These are phyloP conservation scores for Pyrenophora graminea DNA, from an alignment of 2,329 filamentous ascomycete species.

Conservation along the genomic window DNA sequence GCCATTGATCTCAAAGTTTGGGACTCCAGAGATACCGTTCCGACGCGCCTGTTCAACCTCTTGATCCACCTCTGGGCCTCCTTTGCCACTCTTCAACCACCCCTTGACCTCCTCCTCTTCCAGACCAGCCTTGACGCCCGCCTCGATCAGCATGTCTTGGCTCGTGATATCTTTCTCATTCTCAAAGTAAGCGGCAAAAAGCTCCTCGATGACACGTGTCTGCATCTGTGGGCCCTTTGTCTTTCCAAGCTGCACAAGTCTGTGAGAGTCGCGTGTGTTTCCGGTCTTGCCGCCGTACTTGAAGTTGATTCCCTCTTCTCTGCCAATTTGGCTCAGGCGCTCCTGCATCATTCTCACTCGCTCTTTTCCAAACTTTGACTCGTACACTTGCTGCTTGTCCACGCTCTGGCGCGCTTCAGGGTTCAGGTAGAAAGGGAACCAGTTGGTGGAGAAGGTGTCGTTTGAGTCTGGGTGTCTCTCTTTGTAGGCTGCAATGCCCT, in stretches of 20 bases:
- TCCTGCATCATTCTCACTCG: conserved; percentile 62
- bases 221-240: conserved; percentile 57
- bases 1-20: conserved; percentile 74
- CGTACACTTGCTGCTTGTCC: conserved; percentile 63
- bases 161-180: conserved; percentile 55
- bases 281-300: conserved; percentile 72
- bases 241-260: conserved; percentile 69
- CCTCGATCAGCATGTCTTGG: conserved; percentile 46
- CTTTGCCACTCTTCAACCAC: conserved; percentile 52
- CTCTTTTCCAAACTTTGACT: conserved; percentile 66
- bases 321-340: conserved; percentile 63
- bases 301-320: conserved; percentile 72
- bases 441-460: conserved; percentile 74
- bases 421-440: conserved; percentile 82
- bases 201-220: conserved; percentile 46
- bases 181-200: conserved; percentile 52
- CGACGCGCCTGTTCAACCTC: conserved; percentile 51
- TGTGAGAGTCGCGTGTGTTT: conserved; percentile 78
- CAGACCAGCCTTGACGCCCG: conserved; percentile 51
- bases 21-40: conserved; percentile 68
- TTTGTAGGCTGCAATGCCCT: conserved; percentile 70
- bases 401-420: conserved; percentile 62
- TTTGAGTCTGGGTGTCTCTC: conserved; percentile 61
- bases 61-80: conserved; percentile 52
- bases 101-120: conserved; percentile 49